These are phyloP conservation scores for Ustilago curta DNA, from an alignment of 1,284 basidiomycete genomes.

Conservation along the genomic window DNA sequence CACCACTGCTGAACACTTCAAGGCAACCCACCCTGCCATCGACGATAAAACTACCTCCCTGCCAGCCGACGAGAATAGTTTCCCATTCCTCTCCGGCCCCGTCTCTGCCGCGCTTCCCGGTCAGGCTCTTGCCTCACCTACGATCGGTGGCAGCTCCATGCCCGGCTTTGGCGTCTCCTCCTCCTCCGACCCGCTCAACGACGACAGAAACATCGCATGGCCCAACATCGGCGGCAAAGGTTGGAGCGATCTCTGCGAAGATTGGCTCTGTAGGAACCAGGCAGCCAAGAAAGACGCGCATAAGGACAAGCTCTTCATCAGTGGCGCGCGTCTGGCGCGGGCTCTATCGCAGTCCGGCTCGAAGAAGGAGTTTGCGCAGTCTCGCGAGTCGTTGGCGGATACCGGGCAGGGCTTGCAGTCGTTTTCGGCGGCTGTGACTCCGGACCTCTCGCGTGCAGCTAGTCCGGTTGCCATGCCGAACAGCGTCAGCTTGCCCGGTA, in stretches of 20 bases:
- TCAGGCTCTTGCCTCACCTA: conserved; percentile 35
- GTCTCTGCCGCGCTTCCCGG: conserved; percentile 29
- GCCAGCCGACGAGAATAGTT: conserved; percentile 14
- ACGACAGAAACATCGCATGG: conserved; percentile 28
- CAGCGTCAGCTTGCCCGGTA: conserved; percentile 41
- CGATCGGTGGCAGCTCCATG: conserved; percentile 40
- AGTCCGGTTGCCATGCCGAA: conserved; percentile 36
- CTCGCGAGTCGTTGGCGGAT: conserved; percentile 18
- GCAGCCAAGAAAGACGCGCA: conserved; percentile 24
- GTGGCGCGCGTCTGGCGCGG: conserved; percentile 40
- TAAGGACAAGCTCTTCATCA: conserved; percentile 39
- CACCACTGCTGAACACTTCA: conserved; percentile 5
- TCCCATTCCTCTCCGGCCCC: conserved; percentile 24
- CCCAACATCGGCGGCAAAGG: conserved; percentile 56
- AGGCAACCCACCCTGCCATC: conserved; percentile 5
- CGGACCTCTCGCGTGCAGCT: conserved; percentile 46
- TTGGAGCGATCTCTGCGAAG: conserved; percentile 70
- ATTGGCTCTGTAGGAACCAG: conserved; percentile 68
- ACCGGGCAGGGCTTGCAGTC: conserved; percentile 20
- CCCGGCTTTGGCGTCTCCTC: conserved; percentile 24
- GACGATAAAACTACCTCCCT: conserved; percentile 11
- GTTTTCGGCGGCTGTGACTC: conserved; percentile 37
- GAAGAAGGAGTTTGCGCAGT: conserved; percentile 24
- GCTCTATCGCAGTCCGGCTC: conserved; percentile 32
- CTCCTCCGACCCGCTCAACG: background rate